phyloP scores from a whole-genome alignment of 768 basidiomycete species.

The Boletus eberwhitei region DNA sequence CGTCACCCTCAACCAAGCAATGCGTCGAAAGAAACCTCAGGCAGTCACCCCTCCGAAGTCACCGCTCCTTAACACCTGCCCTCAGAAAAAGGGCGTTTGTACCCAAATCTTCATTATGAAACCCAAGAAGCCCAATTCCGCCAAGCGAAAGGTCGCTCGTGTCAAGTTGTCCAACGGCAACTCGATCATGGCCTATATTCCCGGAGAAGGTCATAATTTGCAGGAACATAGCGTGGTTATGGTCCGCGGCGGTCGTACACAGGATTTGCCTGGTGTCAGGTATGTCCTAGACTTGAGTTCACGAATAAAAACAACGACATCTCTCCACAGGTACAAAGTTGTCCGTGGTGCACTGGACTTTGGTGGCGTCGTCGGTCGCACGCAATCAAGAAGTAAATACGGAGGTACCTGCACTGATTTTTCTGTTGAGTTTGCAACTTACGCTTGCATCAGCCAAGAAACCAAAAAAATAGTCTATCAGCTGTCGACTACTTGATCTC shows the following conservation, averaged over 20 bases:
- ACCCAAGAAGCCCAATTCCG: conserved; percentile 98
- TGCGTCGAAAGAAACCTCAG: conserved; percentile 67
- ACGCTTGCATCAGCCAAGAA: conserved; percentile 65
- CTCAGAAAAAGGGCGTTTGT: conserved; percentile 92
- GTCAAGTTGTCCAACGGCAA: conserved; percentile 90
- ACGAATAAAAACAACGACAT: neutral
- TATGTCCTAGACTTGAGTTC: conserved; percentile 37
- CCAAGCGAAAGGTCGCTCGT: conserved; percentile 93
- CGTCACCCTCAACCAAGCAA: conserved; percentile 84
- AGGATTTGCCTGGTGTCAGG: conserved; percentile 98
- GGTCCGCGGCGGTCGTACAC: conserved; percentile 91
- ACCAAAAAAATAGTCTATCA: conserved; percentile 64
- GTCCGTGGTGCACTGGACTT: conserved; percentile 92
- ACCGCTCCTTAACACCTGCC: conserved; percentile 74
- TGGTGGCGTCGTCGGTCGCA: conserved; percentile 82
- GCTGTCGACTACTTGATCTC: neutral
- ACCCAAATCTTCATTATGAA: conserved; percentile 74
- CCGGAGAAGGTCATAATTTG: conserved; percentile 95
- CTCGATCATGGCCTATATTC: conserved; percentile 89
- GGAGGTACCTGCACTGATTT: conserved; percentile 56
- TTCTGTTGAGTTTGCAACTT: neutral
- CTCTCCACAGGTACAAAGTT: conserved; percentile 75
- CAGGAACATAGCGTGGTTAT: conserved; percentile 97
- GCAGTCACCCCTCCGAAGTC: conserved; percentile 50
- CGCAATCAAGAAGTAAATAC: conserved; percentile 84